phyloP scores from a whole-genome alignment of 192 early-diverging fungal genomes.

The Gonapodya sp. region DNA sequence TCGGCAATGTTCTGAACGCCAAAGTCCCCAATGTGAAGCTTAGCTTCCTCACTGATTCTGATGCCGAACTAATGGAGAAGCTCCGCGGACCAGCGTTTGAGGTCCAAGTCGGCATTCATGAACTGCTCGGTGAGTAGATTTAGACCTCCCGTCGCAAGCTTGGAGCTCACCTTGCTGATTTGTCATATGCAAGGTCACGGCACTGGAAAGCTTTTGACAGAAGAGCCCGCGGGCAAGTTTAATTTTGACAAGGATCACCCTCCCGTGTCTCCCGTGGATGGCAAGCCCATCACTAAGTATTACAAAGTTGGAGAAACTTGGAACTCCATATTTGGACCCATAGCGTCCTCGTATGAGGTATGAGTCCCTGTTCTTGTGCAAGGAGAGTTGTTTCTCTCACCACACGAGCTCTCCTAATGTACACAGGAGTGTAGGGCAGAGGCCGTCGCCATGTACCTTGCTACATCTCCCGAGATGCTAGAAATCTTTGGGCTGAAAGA shows the following conservation, averaged over 20 bases:
- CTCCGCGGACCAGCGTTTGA: slow-evolving; percentile 31
- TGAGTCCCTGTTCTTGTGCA: no score
- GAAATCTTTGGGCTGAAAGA: slow-evolving; percentile 37
- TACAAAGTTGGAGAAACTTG: slow-evolving; percentile 53
- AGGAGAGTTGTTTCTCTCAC: no score
- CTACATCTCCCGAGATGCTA: slow-evolving; percentile 30
- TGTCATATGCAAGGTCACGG: slow-evolving; percentile 36
- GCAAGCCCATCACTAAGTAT: slow-evolving; percentile 33
- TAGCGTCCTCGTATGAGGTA: slow-evolving; percentile 30
- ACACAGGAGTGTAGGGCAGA: slow-evolving; percentile 50
- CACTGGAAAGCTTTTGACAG: slow-evolving; percentile 44
- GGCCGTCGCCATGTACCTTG: slow-evolving; percentile 20
- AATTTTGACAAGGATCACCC: slow-evolving; percentile 42
- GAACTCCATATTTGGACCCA: slow-evolving; percentile 36
- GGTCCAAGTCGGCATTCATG: slow-evolving; percentile 52
- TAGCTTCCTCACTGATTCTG: neutral
- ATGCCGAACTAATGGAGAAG: neutral
- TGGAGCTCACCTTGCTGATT: no score
- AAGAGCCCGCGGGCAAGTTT: slow-evolving; percentile 34
- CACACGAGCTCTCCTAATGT: no score
- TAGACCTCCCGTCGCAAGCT: neutral
- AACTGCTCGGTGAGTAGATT: slow-evolving; percentile 30
- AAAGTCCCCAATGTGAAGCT: slow-evolving; percentile 35
- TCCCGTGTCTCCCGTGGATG: slow-evolving; percentile 31
- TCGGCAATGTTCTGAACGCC: slow-evolving; percentile 45